Percentiles rank a stretch among this genome's conserved stretches.
phyloP scores from a whole-genome alignment of 2,329 filamentous ascomycete genomes.

The Trichothecium sympodiale region DNA sequence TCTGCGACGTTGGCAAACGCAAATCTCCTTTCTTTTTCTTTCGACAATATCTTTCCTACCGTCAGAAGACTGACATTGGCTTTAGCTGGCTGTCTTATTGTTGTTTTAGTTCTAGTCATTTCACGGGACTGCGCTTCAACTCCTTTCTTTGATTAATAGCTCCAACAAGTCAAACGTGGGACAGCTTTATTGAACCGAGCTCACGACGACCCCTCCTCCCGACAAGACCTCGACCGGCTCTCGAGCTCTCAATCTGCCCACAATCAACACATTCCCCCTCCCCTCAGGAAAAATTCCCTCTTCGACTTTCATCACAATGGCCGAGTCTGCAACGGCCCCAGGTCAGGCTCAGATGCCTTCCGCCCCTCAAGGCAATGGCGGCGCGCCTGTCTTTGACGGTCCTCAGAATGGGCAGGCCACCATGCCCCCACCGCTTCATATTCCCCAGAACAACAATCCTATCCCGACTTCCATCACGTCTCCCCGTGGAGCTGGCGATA shows the following conservation, averaged over 20 bases:
- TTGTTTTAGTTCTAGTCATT: no score
- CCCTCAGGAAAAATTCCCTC: background rate
- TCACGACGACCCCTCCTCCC: background rate
- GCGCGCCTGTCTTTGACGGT: conserved; percentile 67
- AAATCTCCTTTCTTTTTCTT: no score
- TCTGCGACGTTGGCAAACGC: no score
- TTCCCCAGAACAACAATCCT: conserved; percentile 91
- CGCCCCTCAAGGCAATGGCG: conserved; percentile 56
- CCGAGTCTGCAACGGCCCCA: conserved; percentile 59
- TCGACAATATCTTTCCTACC: no score
- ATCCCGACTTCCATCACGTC: conserved; percentile 89
- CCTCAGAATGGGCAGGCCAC: conserved; percentile 59
- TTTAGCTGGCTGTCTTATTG: no score
- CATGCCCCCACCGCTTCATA: conserved; percentile 77
- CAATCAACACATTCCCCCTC: conserved; percentile 1
- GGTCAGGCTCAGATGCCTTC: conserved; percentile 56
- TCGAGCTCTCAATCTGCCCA: background rate
- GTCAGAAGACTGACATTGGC: no score
- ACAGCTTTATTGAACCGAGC: background rate
- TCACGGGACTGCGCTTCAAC: no score
- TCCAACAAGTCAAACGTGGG: no score
- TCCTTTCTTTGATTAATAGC: no score
- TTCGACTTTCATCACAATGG: conserved; percentile 44
- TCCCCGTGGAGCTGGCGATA: conserved; percentile 60
- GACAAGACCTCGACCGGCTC: background rate